A percentile compares a stretch with the other conserved stretches of the same genome.
Evolutionary conservation across 768 basidiomycete species (phyloP).

Genomic region (Hericium alpestre): DNA sequence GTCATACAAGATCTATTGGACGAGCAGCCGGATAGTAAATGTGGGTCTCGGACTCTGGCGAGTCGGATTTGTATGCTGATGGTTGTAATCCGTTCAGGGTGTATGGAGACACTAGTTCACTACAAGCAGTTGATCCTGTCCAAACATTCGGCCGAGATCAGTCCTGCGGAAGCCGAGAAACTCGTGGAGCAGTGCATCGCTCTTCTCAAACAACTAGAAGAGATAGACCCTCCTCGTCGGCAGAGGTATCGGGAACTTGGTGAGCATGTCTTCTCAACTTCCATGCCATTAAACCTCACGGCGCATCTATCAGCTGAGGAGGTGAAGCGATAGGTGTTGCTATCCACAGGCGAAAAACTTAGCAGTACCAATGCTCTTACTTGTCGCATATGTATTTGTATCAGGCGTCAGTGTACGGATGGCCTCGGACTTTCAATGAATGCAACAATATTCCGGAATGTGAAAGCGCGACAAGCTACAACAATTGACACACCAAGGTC

Average conservation of each 20-base stretch:
- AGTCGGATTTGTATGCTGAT: not conserved
- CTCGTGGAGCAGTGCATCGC: conserved; percentile 35
- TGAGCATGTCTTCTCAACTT: conserved; percentile 18
- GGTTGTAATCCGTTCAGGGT: conserved; percentile 48
- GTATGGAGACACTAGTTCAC: conserved; percentile 82
- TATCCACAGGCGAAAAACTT: too few species aligned
- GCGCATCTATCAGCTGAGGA: too few species aligned
- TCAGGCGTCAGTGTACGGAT: too few species aligned
- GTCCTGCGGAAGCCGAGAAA: conserved; percentile 18
- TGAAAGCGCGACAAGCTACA: too few species aligned
- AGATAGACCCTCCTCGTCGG: conserved; percentile 55
- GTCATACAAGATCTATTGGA: conserved; percentile 76
- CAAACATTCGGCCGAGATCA: conserved; percentile 27
- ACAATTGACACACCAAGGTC: too few species aligned
- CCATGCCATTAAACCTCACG: too few species aligned
- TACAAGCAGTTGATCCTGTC: conserved; percentile 66
- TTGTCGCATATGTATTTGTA: too few species aligned
- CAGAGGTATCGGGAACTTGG: conserved; percentile 62
- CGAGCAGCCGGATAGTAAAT: conserved; percentile 89
- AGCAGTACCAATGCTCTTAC: too few species aligned
- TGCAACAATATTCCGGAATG: too few species aligned
- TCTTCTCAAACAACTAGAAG: conserved; percentile 46
- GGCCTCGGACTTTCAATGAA: too few species aligned
- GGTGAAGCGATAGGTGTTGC: too few species aligned
- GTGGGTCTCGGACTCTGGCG: conserved; percentile 30